A percentile compares a stretch with the other conserved stretches of the same genome.
Conservation (phyloP, 2,329 filamentous ascomycete species). For the Nemania diffusa region DNA sequence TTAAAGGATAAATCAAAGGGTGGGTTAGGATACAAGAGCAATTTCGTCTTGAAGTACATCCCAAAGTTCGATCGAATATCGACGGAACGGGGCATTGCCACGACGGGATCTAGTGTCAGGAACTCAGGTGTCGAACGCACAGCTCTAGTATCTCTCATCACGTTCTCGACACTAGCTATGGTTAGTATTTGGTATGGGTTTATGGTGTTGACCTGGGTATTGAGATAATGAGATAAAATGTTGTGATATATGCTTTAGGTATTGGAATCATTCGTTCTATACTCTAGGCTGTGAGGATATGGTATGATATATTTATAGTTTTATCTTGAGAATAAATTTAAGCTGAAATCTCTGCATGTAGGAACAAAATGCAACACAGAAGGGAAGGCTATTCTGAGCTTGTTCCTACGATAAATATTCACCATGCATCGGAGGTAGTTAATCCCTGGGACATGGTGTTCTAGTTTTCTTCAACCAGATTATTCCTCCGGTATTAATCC, state of each 20-base stretch:
- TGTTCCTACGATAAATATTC: no score
- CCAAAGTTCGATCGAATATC: conserved; percentile 58
- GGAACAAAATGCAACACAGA: neutral
- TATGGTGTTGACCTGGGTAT: conserved; percentile 17
- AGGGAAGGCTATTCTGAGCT: neutral
- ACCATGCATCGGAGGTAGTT: no score
- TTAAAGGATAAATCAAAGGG: conserved; percentile 67
- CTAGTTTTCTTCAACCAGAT: neutral
- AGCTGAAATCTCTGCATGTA: neutral
- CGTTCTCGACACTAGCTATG: conserved; percentile 31
- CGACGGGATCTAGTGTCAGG: conserved; percentile 45
- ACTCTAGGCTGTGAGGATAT: neutral
- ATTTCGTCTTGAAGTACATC: conserved; percentile 78
- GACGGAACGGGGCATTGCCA: conserved; percentile 46
- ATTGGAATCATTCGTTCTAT: neutral
- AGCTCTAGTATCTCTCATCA: conserved; percentile 41
- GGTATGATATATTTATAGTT: neutral
- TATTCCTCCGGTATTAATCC: neutral
- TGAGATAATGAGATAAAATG: conserved; percentile 13
- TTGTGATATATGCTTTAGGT: neutral
- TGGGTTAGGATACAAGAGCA: conserved; percentile 70
- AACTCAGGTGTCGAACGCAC: conserved; percentile 50
- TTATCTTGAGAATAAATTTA: neutral
- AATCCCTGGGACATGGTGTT: neutral
- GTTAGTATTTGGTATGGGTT: conserved; percentile 32